Base-by-base conservation (phyloP, 208 protist species). In the Tetramitus jugosus region DNA sequence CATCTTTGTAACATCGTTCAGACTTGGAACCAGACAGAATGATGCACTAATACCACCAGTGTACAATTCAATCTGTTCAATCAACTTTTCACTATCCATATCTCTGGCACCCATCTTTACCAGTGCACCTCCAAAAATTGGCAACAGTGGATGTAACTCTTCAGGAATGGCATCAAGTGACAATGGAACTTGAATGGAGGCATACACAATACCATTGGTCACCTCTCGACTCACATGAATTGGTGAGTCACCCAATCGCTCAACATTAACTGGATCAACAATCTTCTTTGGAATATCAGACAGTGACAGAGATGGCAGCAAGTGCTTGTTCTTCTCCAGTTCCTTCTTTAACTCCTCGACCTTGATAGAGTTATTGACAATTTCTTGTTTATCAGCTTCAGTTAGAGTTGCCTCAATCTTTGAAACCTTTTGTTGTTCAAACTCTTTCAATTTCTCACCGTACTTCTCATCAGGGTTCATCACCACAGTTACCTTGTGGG, bases 51-150 rank as follows among this genome's bases (percentile, higher is more conserved):
- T 61, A 23, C 46, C 46, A 17, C 46, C 69, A 31, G 69, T 76
- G 26, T 61, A 31, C 31, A 76, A 29, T 39, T 76, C 69, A 43
- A 76, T 76, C 42, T 76, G 45, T 23, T 76, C 14, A 8, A 46
- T 35, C 7, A 76, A 42, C 43, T 76, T 4, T 2, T 43, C 29
- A 43, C 60, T 17, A 31, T 76, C 20, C 29, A 42, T 26, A n/a
- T 76, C 1, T 2, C 0, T 3, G 20, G 42, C 42, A 43, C 69
- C 69, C 0, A 76, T 29, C 53, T 43, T 74, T 37, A 14, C n/a
- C 14, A 74, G n/a, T 23, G 53, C 40, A 53, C 33, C 7, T 56
- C n/a, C 39, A 37, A 74, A 74, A n/a, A 74, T 33, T 10, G 42
- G 26, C 6, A 74, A 3, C 6, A 31, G 53, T 74, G 13, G 7